These are phyloP conservation scores for Carex kokanica DNA, from an alignment of 176 grass and related monocot species.

Conservation along the genomic window DNA sequence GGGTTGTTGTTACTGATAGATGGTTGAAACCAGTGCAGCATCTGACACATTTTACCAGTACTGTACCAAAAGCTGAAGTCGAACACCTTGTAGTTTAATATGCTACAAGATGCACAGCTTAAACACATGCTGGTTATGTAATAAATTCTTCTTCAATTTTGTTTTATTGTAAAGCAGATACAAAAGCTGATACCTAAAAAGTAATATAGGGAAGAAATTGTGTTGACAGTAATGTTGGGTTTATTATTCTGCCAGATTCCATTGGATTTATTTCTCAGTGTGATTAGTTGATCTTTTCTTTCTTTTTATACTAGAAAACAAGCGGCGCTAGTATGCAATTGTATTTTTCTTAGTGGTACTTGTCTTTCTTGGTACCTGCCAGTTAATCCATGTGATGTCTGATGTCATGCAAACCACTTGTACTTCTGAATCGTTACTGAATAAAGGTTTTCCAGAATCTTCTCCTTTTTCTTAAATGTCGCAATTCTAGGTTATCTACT, in stretches of 20 bases:
- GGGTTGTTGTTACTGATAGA: background rate
- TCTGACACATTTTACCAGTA: background rate
- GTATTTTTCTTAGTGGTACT: background rate
- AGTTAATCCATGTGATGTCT: background rate
- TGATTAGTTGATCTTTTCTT: background rate
- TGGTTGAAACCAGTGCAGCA: background rate
- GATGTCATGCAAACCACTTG: background rate
- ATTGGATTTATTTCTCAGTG: background rate
- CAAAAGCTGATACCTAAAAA: background rate
- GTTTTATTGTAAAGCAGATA: background rate
- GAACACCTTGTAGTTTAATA: background rate
- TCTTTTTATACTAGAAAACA: background rate
- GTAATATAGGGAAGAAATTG: background rate
- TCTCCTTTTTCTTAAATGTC: background rate
- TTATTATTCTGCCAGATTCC: background rate
- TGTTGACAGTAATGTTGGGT: background rate
- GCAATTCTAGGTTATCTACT: background rate
- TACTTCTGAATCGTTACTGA: background rate
- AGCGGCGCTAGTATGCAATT: background rate
- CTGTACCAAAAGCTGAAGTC: background rate
- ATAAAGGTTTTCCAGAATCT: background rate
- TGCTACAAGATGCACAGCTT: background rate
- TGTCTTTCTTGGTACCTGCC: background rate
- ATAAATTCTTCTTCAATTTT: background rate
- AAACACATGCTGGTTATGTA: background rate